Base-by-base conservation (phyloP, 140 eudicot species). In the Stevia rebaudiana region DNA sequence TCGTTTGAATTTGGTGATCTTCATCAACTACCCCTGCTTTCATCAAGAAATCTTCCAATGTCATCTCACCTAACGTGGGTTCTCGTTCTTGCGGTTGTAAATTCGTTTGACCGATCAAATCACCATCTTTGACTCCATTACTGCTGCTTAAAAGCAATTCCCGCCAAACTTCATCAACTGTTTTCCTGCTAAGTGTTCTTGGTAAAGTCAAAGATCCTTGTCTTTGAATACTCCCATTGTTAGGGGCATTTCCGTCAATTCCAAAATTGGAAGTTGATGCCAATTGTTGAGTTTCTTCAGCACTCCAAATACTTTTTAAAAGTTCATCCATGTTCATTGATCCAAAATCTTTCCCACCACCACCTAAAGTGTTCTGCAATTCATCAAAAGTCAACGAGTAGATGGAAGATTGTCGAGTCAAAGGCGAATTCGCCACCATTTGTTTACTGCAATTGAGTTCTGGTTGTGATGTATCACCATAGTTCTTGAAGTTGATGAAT, bases 271-370 rank as follows among this genome's bases (percentile, higher is more conserved):
- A 72, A 8, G 70, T 75, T 17, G 88, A 64, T 40, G 78, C 68
- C 33, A 59, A 18, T 41, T 82, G 70, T 75, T 83, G 97, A 62
- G 75, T 75, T 66, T 87, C 95, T 75, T 89, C 97, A 43, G 83
- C 95, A 22, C 71, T 79, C 97, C 95, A 89, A 65, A 89, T 86
- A 47, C 59, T 89, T 76, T 86, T 86, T 28, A 89, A 58, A 23
- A 89, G 83, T 46, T 89, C 92, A 78, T 89, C 97, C 95, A 89
- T 86, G 68, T 89, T 89, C 89, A 89, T 83, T 5, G 97, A 89
- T 24, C 97, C 97, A 52, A 86, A 89, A 70, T 86, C 94, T 78
- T 86, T 89, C 49, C 94, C 89, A 56, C 63, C 35, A 16, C 91
- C 88, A 62, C 90, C 86, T 31, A 86, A 68, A 30, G 87, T 89